A percentile compares a stretch with the other conserved stretches of the same genome.
Evolutionary conservation across 2,329 filamentous ascomycete species (phyloP).

Genomic region (Emergomyces pasteurianus): DNA sequence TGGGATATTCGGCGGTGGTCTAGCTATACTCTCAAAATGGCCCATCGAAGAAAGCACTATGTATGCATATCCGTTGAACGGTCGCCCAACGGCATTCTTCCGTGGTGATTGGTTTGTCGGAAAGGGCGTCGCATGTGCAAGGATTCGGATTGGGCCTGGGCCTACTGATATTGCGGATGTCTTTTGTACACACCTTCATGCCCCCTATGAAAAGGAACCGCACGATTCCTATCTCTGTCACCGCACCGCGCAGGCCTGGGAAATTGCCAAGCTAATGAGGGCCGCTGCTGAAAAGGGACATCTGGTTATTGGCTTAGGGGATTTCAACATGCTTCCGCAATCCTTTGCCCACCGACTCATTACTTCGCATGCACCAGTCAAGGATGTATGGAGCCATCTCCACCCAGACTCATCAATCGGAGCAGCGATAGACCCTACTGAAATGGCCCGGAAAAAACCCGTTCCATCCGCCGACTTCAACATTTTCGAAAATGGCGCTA

Average conservation of each 20-base stretch:
- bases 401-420: conserved; percentile 78
- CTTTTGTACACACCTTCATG: conserved; percentile 86
- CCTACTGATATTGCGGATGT: conserved; percentile 65
- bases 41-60: conserved; percentile 83
- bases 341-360: conserved; percentile 77
- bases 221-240: conserved; percentile 83
- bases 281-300: conserved; percentile 69
- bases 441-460: conserved; percentile 52
- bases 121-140: conserved; percentile 79
- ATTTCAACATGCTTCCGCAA: conserved; percentile 92
- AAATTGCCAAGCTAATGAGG: conserved; percentile 79
- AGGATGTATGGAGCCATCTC: conserved; percentile 72
- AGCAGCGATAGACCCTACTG: conserved; percentile 53
- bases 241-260: conserved; percentile 86
- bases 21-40: conserved; percentile 84
- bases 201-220: conserved; percentile 70
- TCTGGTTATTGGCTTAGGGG: conserved; percentile 73
- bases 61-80: conserved; percentile 80
- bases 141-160: conserved; percentile 57
- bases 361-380: conserved; percentile 62
- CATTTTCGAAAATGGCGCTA: conserved; percentile 67
- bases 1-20: conserved; percentile 77
- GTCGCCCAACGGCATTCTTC: conserved; percentile 84
- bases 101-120: conserved; percentile 94
- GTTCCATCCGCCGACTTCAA: conserved; percentile 70